Base-by-base conservation (phyloP, 495 filamentous ascomycete genomes). In the Clavariopsis aquatica region DNA sequence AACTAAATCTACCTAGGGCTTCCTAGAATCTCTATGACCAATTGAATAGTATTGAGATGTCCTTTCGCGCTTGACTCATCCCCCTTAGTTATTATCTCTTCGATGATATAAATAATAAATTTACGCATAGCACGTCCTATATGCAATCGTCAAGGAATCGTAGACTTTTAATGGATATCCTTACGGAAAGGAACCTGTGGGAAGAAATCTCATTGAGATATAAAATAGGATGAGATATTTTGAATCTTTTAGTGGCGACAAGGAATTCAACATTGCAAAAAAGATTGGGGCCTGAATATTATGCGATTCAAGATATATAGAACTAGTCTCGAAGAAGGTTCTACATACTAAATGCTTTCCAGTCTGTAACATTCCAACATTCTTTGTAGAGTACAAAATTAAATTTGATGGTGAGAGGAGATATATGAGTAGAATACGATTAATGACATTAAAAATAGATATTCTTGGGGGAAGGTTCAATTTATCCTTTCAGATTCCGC, bases 151-250 rank as follows among this genome's bases (percentile, higher is more conserved):
- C 53, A 62, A 1, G 49, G 58, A 15, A 53, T 62, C 22, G 31
- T 62, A 34, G 53, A 53, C 6, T 53, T 29, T 49, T 49, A 62
- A 20, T 62, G 53, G n/a, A 62, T 53, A n/a, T 28, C 19, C 36
- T 53, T 62, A 0, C 58, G 58, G 34, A 62, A 62, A 1, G 47
- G 58, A 8, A 47, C 58, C 12, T 53, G 28, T 20, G 58, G 58
- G 1, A 62, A 2, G 31, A 62, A 62, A 29, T 62, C 53, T 31
- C 47, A 53, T 13, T 53, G 31, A 7, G 58, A 47, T 20, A 47
- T 49, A 53, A 62, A n/a, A 62, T 52, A 24, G 53, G 20, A 28
- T 62, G 58, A 8, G 47, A 62, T 49, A 62, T 52, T 23, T 62
- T 62, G 23, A 62, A 34, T 22, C 43, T 34, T 29, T 62, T 31